Evolutionary conservation across 192 early-diverging fungal genomes (phyloP).

Genomic region (Phlyctochytrium arcticum): DNA sequence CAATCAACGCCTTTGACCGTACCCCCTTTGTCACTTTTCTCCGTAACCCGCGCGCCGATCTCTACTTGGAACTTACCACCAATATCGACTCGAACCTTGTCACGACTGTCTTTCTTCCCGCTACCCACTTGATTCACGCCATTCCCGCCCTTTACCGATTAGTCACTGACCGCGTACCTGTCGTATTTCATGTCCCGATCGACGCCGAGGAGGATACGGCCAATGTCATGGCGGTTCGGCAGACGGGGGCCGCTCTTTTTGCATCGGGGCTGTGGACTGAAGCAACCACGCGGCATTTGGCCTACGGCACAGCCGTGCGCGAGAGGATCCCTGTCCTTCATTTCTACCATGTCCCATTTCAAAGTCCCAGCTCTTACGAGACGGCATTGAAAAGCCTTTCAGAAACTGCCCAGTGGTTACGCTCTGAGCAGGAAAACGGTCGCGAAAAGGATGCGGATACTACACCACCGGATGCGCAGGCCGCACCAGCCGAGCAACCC

Average conservation of each 20-base stretch:
- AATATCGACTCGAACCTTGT: too few relatives aligned
- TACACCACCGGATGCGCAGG: too few relatives aligned
- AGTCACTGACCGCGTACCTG: constrained; percentile 38
- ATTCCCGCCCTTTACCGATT: constrained; percentile 32
- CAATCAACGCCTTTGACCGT: too few relatives aligned
- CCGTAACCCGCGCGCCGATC: constrained; percentile 16
- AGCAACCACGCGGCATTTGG: too few relatives aligned
- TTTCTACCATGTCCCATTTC: constrained; percentile 62
- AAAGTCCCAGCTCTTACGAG: too few relatives aligned
- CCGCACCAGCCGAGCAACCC: too few relatives aligned
- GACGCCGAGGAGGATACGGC: constrained; percentile 32
- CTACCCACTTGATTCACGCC: constrained; percentile 25
- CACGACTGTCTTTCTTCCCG: constrained; percentile 8
- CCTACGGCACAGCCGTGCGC: constrained; percentile 43
- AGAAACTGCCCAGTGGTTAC: too few relatives aligned
- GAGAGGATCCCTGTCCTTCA: constrained; percentile 68
- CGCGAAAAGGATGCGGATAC: too few relatives aligned
- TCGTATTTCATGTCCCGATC: constrained; percentile 55
- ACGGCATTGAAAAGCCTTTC: too few relatives aligned
- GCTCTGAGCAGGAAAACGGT: too few relatives aligned
- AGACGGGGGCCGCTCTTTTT: constrained; percentile 68
- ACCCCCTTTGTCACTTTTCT: constrained; percentile 1
- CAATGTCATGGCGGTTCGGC: constrained; percentile 68
- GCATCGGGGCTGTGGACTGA: too few relatives aligned
- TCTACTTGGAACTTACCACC: constrained; percentile 1